Base-by-base conservation (phyloP, 139 green algal species). In the Chlamydomonas sp. region DNA sequence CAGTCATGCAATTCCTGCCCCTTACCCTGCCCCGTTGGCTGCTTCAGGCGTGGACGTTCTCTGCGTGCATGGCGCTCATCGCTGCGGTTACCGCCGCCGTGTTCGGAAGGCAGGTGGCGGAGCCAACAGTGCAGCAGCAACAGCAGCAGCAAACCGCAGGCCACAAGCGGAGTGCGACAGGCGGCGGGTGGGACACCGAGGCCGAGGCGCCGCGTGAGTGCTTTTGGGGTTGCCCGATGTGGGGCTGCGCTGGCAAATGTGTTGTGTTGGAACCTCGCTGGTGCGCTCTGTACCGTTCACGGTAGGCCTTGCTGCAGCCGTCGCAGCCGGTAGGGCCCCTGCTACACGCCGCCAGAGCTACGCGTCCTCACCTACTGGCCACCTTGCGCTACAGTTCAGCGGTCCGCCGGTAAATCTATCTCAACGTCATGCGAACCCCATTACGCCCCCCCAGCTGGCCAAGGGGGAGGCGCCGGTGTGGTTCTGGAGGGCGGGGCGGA, bases 21-120 rank as follows among this genome's bases (percentile, higher is more conserved):
- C 20, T 9, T 79, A 15, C 15, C 12, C 74, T 79, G 66, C 66
- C 66, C 10, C 12, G 66, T 71, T 71, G 66, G 66, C 16, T 79
- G 9, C 15, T 59, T 12, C 62, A 94, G 90, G 94, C 93, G 2
- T 97, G 95, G 95, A 85, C 89, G 4, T 96, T 97, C 89, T 94
- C 92, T 3, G 90, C 92, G 57, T 94, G 89, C 81, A 79, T 94
- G 64, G 89, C 94, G 0, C 82, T 97, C 57, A 89, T 94, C 17
- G 66, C 49, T 3, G 77, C 83, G n/a, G 78, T 91, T 16, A 90
- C 88, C 49, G 73, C 78, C 31, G 20, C 85, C 2, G 78, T 83
- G 6, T 77, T 78, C 17, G 84, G 84, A 71, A 71, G 10, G 10
- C 66, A 71, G 66, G 10, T 10, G 66, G 10, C 66, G 66, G 66